phyloP scores from a whole-genome alignment of 306 rosid species.

The Vigna nakashimae region DNA sequence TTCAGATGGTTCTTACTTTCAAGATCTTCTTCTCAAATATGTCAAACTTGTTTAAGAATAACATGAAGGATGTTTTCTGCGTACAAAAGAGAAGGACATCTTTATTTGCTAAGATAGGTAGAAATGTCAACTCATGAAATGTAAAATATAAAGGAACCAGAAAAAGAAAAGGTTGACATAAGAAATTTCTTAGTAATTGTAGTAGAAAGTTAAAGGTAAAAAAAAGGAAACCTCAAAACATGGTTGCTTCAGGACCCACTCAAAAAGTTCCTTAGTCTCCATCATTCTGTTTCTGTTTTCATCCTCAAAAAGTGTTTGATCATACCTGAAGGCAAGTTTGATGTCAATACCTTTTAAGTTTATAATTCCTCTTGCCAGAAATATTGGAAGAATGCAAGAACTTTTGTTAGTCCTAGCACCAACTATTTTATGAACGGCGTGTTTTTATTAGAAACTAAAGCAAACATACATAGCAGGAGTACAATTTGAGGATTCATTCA shows the following conservation, averaged over 20 bases:
- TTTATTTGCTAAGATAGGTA: constrained; percentile 25
- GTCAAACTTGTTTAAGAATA: constrained; percentile 95
- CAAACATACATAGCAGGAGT: not conserved
- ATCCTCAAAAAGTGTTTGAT: constrained; percentile 97
- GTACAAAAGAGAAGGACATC: constrained; percentile 39
- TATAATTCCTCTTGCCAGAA: constrained; percentile 6
- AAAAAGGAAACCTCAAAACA: constrained; percentile 83
- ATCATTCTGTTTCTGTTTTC: constrained; percentile 93
- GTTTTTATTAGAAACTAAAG: constrained; percentile 4
- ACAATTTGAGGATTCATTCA: constrained; percentile 1
- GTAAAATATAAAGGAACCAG: constrained; percentile 10
- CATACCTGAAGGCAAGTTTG: constrained; percentile 71
- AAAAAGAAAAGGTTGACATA: constrained; percentile 4
- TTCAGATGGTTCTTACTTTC: constrained; percentile 61
- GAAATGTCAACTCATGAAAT: not conserved
- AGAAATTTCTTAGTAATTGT: constrained; percentile 9
- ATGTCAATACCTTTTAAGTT: constrained; percentile 39
- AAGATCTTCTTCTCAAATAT: constrained; percentile 95
- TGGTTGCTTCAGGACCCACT: constrained; percentile 94
- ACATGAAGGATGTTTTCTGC: constrained; percentile 99
- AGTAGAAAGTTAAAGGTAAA: constrained; percentile 32
- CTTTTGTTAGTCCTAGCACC: constrained; percentile 1
- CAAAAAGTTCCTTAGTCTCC: constrained; percentile 96
- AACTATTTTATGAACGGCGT: not conserved
- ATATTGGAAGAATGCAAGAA: constrained; percentile 16